These are phyloP conservation scores for Emericellopsis atlantica DNA, from an alignment of 2,329 filamentous ascomycete genomes.

Conservation along the genomic window DNA sequence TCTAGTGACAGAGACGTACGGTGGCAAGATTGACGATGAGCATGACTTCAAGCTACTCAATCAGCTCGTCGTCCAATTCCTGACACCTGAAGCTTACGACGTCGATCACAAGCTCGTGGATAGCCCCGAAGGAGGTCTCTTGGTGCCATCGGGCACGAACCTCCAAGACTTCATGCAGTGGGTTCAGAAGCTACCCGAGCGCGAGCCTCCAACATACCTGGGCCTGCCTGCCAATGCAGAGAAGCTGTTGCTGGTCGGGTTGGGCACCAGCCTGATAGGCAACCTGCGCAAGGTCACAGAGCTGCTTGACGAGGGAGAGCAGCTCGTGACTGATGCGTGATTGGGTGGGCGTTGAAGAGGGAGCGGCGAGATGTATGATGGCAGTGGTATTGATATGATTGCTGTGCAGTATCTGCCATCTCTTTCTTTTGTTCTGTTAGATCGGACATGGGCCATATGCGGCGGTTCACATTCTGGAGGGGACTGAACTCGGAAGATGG, in stretches of 20 bases:
- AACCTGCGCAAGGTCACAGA: constrained; percentile 78
- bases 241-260: constrained; percentile 81
- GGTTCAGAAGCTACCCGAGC: constrained; percentile 85
- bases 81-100: constrained; percentile 85
- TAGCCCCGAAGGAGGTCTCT: constrained; percentile 47
- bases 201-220: constrained; percentile 90
- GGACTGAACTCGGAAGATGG: too few species aligned
- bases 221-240: constrained; percentile 92
- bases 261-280: constrained; percentile 72
- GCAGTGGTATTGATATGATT: too few species aligned
- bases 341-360: background rate
- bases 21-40: constrained; percentile 92
- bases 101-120: constrained; percentile 83
- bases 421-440: too few species aligned
- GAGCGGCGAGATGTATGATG: background rate
- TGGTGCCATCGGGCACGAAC: constrained; percentile 68
- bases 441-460: too few species aligned
- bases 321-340: constrained; percentile 59
- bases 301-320: constrained; percentile 86
- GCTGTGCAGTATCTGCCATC: too few species aligned
- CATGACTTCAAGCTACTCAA: constrained; percentile 66
- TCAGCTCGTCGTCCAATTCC: constrained; percentile 60
- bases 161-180: constrained; percentile 80
- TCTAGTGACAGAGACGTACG: constrained; percentile 87
- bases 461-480: too few species aligned